These are phyloP conservation scores for Phoma sp. DNA, from an alignment of 2,329 filamentous ascomycete species.

Conservation along the genomic window DNA sequence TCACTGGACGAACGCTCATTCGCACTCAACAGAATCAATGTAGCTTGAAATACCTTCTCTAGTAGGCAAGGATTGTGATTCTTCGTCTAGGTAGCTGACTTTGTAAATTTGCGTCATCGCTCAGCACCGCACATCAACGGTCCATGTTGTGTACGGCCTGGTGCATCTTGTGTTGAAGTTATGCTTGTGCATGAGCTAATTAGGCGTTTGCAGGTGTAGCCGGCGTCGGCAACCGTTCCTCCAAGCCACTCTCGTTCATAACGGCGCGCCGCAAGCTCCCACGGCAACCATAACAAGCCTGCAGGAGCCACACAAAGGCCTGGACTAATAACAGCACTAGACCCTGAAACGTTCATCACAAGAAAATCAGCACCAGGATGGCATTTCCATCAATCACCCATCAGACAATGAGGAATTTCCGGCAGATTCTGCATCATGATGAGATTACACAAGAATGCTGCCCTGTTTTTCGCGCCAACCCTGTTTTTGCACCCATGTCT, in stretches of 20 bases:
- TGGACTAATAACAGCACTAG: conserved; percentile 1
- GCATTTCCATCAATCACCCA: neutral
- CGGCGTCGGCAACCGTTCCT: neutral
- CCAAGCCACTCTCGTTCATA: conserved; percentile 1
- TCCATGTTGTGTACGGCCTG: neutral
- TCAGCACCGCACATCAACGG: neutral
- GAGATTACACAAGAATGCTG: conserved; percentile 12
- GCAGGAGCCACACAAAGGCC: conserved; percentile 5
- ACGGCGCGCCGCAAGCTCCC: conserved; percentile 9
- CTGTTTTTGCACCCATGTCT: conserved; percentile 13
- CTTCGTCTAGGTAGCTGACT: neutral
- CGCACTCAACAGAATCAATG: no score
- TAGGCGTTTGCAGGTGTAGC: conserved; percentile 1
- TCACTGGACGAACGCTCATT: no score
- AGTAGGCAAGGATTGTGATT: no score
- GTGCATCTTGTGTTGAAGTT: conserved; percentile 2
- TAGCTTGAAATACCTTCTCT: no score
- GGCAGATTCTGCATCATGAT: conserved; percentile 6
- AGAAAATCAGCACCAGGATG: neutral
- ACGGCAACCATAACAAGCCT: neutral
- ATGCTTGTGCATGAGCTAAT: conserved; percentile 4
- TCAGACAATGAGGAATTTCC: neutral
- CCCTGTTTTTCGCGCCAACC: conserved; percentile 16
- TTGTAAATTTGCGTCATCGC: neutral
- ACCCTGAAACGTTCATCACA: neutral